These are phyloP conservation scores for Phaeosphaeria sp. DNA, from an alignment of 2,329 filamentous ascomycete species.

Conservation along the genomic window DNA sequence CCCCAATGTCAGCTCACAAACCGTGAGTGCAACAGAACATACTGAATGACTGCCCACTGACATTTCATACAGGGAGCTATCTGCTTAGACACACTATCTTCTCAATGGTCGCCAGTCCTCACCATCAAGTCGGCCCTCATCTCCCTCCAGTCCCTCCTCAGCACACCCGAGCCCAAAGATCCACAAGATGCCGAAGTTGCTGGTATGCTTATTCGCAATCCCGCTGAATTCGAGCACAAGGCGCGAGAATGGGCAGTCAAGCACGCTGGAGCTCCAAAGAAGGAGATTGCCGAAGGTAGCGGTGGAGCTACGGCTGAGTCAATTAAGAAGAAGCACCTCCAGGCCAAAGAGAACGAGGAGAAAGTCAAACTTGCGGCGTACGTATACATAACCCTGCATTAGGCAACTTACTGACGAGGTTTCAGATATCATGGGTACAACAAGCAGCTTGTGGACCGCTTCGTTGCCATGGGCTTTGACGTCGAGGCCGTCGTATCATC, in stretches of 20 bases:
- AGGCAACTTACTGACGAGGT: conserved; percentile 33
- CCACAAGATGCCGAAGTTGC: conserved; percentile 97
- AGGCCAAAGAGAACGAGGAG: conserved; percentile 65
- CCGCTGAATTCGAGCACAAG: conserved; percentile 77
- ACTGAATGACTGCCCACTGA: neutral
- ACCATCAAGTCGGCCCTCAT: conserved; percentile 96
- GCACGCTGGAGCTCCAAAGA: conserved; percentile 76
- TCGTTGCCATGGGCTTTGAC: conserved; percentile 90
- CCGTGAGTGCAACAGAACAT: conserved; percentile 65
- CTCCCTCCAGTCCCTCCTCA: conserved; percentile 90
- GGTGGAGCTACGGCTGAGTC: conserved; percentile 61
- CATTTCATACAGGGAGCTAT: conserved; percentile 79
- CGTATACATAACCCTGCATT: conserved; percentile 25
- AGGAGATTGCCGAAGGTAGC: conserved; percentile 60
- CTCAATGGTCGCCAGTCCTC: conserved; percentile 92
- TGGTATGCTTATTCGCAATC: conserved; percentile 81
- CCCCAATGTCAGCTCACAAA: conserved; percentile 93
- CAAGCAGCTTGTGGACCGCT: conserved; percentile 80
- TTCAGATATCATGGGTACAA: conserved; percentile 86
- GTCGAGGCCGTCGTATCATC: conserved; percentile 85
- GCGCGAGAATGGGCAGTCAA: conserved; percentile 91
- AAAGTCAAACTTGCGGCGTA: conserved; percentile 63
- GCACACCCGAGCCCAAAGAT: conserved; percentile 92
- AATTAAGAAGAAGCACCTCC: conserved; percentile 60
- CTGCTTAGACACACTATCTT: conserved; percentile 89